phyloP scores from a whole-genome alignment of 495 filamentous ascomycete genomes.

The Aspergillus leporis region DNA sequence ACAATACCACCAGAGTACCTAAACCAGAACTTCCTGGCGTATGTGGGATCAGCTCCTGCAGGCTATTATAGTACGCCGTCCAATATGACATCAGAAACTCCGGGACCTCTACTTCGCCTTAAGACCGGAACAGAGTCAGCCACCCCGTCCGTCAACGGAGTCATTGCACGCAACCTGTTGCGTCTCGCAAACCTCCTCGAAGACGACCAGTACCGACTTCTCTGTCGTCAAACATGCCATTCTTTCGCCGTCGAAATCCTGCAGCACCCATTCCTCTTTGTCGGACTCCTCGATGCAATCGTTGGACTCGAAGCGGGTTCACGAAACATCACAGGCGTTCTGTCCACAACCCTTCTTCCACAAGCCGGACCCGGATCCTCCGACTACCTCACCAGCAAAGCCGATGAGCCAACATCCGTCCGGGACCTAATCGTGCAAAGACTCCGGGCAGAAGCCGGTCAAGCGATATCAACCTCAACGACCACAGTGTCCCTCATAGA shows the following conservation, averaged over 20 bases:
- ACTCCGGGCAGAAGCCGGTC: conserved; percentile 39
- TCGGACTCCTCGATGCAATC: conserved; percentile 72
- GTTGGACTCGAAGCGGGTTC: conserved; percentile 66
- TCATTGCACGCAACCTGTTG: conserved; percentile 80
- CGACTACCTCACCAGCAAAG: conserved; percentile 26
- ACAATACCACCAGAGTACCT: conserved; percentile 56
- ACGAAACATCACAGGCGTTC: conserved; percentile 44
- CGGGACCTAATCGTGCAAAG: conserved; percentile 40
- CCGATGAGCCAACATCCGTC: conserved; percentile 33
- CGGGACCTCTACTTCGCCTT: conserved; percentile 78
- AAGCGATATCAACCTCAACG: conserved; percentile 39
- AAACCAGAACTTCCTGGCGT: conserved; percentile 68
- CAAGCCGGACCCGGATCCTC: conserved; percentile 13
- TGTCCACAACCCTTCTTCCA: conserved; percentile 31
- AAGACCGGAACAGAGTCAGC: conserved; percentile 94
- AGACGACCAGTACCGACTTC: conserved; percentile 60
- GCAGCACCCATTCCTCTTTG: conserved; percentile 89
- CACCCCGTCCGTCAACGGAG: conserved; percentile 84
- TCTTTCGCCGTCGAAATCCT: conserved; percentile 89
- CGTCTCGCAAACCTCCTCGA: conserved; percentile 71
- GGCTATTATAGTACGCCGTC: conserved; percentile 87
- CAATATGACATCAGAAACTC: conserved; percentile 61
- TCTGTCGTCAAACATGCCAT: conserved; percentile 71
- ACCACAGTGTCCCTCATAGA: conserved; percentile 40
- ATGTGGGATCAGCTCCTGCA: conserved; percentile 43